phyloP scores from a whole-genome alignment of 768 basidiomycete genomes.

The Suillus occidentalis region DNA sequence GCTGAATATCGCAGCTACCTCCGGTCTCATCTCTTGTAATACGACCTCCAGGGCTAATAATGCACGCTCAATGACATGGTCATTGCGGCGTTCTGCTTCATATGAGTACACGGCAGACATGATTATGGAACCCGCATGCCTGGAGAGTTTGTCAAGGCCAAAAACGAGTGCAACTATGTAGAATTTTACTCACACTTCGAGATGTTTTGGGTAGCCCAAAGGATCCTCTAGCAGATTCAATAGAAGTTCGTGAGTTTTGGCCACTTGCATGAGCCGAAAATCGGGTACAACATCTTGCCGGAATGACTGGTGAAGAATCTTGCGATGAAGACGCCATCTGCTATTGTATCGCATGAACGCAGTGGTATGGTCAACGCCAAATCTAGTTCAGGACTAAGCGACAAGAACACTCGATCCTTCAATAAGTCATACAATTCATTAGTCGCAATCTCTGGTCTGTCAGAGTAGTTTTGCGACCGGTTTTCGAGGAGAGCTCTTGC shows the following conservation, averaged over 20 bases:
- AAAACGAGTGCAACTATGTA: background rate
- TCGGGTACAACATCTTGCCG: conserved; percentile 5
- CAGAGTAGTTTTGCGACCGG: conserved; percentile 16
- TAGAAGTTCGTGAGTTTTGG: conserved; percentile 2
- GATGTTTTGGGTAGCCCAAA: background rate
- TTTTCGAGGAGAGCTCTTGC: conserved; percentile 13
- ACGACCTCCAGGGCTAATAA: background rate
- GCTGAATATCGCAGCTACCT: conserved; percentile 6
- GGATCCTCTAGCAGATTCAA: conserved; percentile 4
- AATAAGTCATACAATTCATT: conserved; percentile 6
- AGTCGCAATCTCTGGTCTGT: conserved; percentile 8
- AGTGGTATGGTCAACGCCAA: conserved; percentile 11
- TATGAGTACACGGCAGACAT: conserved; percentile 11
- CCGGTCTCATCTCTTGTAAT: background rate
- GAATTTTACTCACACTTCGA: background rate
- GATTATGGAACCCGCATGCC: background rate
- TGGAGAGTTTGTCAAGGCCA: background rate
- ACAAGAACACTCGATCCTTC: background rate
- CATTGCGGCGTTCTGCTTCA: background rate
- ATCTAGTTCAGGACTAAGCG: conserved; percentile 5
- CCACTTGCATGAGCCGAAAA: conserved; percentile 6
- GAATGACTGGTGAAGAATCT: conserved; percentile 14
- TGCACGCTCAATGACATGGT: background rate
- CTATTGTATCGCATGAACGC: conserved; percentile 16
- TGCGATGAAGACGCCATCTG: conserved; percentile 19